A percentile compares a stretch with the other conserved stretches of the same genome.
These are phyloP conservation scores for Centaurea solstitialis DNA, from an alignment of 129 eudicot species.

Conservation along the genomic window DNA sequence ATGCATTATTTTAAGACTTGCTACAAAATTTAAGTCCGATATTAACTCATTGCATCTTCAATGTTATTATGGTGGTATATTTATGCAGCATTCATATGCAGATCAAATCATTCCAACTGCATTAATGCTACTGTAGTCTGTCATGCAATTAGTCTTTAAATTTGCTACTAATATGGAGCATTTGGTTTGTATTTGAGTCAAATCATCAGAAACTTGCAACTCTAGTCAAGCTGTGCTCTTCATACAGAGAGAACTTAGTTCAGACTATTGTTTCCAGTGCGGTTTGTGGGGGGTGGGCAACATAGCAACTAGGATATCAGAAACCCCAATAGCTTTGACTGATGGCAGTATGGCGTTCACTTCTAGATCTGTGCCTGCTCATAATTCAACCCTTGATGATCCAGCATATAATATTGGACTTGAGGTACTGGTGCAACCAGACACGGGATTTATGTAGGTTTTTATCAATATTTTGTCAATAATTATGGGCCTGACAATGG, in stretches of 20 bases:
- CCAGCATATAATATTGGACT: neutral
- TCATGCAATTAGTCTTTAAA: neutral
- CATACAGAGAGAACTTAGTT: neutral
- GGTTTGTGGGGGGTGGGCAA: neutral
- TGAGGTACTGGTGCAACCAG: neutral
- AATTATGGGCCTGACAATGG: neutral
- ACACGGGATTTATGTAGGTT: neutral
- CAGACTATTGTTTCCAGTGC: neutral
- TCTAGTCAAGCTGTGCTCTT: neutral
- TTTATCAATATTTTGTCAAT: neutral
- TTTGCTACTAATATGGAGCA: neutral
- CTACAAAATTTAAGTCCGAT: slow-evolving; percentile 11
- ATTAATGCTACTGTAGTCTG: neutral
- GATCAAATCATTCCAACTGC: neutral
- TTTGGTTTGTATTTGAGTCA: slow-evolving; percentile 7
- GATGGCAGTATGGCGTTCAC: neutral
- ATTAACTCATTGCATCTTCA: neutral
- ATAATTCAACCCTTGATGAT: neutral
- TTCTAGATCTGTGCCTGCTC: neutral
- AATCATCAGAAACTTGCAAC: neutral
- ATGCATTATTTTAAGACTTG: neutral
- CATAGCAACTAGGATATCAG: neutral
- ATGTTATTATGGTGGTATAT: slow-evolving; percentile 1
- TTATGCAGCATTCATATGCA: slow-evolving; percentile 11
- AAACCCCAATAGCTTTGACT: neutral